Conservation (phyloP, 75 land plant species). For the Isoetes taiwanensis region DNA sequence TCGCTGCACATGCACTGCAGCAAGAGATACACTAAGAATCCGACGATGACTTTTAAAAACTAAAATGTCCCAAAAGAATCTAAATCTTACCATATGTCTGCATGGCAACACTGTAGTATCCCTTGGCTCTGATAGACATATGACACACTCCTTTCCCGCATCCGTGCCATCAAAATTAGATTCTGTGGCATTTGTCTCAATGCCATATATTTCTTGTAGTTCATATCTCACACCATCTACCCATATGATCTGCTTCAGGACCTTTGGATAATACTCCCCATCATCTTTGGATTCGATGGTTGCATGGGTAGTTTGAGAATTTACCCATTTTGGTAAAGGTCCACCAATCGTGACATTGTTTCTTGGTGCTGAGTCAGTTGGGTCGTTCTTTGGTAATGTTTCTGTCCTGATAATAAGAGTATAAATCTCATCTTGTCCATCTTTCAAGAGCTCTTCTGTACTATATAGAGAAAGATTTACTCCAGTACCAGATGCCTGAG, state of each 20-base stretch:
- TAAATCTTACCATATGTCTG: conserved; percentile 80
- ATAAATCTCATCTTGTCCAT: conserved; percentile 42
- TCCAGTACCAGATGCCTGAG: conserved; percentile 69
- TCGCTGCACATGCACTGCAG: conserved; percentile 82
- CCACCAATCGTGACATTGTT: background rate
- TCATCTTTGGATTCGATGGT: conserved; percentile 38
- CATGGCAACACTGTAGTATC: conserved; percentile 67
- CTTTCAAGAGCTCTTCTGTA: conserved; percentile 45
- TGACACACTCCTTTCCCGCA: conserved; percentile 65
- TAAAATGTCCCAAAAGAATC: no score
- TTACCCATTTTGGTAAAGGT: conserved; percentile 6
- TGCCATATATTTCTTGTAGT: conserved; percentile 69
- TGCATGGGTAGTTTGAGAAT: conserved; percentile 50
- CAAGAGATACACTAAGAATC: no score
- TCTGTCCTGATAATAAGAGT: conserved; percentile 67
- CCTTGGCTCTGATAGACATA: conserved; percentile 67
- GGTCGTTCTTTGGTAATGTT: conserved; percentile 1
- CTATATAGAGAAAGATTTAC: conserved; percentile 58
- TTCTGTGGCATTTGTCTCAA: conserved; percentile 26
- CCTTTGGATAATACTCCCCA: conserved; percentile 31
- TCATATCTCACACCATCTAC: conserved; percentile 60
- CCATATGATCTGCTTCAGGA: conserved; percentile 61
- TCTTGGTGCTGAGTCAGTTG: conserved; percentile 5
- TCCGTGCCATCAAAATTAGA: conserved; percentile 34
- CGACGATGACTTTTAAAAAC: no score